Conservation (phyloP, 164 flowering plant genomes). For the Saururus chinensis region DNA sequence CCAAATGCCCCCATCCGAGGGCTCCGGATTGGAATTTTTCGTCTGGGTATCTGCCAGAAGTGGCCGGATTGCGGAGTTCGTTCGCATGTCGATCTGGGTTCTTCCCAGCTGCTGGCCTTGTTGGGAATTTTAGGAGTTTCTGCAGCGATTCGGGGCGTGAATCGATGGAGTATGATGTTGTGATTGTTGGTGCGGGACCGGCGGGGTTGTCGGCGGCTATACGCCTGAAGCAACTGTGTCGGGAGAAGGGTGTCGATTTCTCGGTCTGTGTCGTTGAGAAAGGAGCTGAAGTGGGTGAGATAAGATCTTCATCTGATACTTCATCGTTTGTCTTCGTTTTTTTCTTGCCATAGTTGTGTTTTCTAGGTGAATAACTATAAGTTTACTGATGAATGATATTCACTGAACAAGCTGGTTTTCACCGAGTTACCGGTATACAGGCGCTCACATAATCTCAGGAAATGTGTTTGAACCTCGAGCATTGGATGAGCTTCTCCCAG, state of each 20-base stretch:
- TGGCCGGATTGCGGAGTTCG: too few species aligned
- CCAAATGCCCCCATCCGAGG: too few species aligned
- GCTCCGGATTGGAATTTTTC: too few species aligned
- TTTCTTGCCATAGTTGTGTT: too few species aligned
- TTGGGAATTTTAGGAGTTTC: slow-evolving; percentile 28
- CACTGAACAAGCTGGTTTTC: too few species aligned
- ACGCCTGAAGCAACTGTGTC: slow-evolving; percentile 79
- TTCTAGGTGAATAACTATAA: too few species aligned
- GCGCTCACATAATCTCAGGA: slow-evolving; percentile 91
- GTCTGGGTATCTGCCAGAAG: too few species aligned
- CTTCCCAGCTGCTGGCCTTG: too few species aligned
- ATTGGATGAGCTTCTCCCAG: slow-evolving; percentile 80
- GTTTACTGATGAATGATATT: too few species aligned
- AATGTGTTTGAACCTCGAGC: slow-evolving; percentile 95
- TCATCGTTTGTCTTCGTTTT: too few species aligned
- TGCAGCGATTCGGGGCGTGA: slow-evolving; percentile 46
- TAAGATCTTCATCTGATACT: neutral
- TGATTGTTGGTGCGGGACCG: slow-evolving; percentile 95
- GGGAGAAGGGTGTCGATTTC: slow-evolving; percentile 51
- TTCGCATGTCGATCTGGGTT: too few species aligned
- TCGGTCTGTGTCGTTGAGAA: slow-evolving; percentile 94
- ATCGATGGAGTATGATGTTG: slow-evolving; percentile 69
- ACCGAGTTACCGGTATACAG: slow-evolving; percentile 29
- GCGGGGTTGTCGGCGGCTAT: slow-evolving; percentile 93
- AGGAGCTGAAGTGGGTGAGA: slow-evolving; percentile 86